Base-by-base conservation (phyloP, 2,329 filamentous ascomycete species). In the Lizonia empirigonia region DNA sequence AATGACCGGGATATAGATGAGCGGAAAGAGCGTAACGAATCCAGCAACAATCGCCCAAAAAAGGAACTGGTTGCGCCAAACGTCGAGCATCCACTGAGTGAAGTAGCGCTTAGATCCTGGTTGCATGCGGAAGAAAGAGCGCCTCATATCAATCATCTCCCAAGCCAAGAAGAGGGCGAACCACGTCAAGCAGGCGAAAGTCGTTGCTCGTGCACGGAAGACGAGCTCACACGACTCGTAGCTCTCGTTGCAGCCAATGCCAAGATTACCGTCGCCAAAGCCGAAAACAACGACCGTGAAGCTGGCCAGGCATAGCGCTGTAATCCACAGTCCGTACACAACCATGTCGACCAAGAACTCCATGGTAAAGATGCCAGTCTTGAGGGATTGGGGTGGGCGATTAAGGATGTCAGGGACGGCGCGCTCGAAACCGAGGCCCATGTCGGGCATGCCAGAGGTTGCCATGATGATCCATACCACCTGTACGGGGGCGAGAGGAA, bases 391-490 rank as follows among this genome's bases (percentile, higher is more conserved):
- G 0, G 91, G 91, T 7, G 90, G 89, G 44, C 90, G 86, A 56
- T 82, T 77, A 83, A 96, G 90, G 55, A 96, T 86, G 67, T 93
- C 88, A 2, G 83, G 81, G 0, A 86, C 84, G 0, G 90, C 89
- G 35, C 81, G 77, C 72, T 96, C 91, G 60, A 91, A 87, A 16
- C 91, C 90, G 1, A 96, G 83, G 34, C 91, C 91, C 77, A 96
- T 94, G 51, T 92, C 91, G 1, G 50, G 50, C 71, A 94, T 85
- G 6, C 87, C 89, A 32, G 89, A 93, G 0, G 91, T 96, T 47
- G 94, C 83, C 88, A 96, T 93, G 74, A 96, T 96, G 71, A 96
- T 90, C 91, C 90, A 96, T 52, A 96, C 82, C 56, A 96, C 93
- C 64, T 96, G 87, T 9, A 96, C 85, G 0, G 91, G 90, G 0